phyloP scores from a whole-genome alignment of 805 yeast species.

The Diddensiella transvaalensis region DNA sequence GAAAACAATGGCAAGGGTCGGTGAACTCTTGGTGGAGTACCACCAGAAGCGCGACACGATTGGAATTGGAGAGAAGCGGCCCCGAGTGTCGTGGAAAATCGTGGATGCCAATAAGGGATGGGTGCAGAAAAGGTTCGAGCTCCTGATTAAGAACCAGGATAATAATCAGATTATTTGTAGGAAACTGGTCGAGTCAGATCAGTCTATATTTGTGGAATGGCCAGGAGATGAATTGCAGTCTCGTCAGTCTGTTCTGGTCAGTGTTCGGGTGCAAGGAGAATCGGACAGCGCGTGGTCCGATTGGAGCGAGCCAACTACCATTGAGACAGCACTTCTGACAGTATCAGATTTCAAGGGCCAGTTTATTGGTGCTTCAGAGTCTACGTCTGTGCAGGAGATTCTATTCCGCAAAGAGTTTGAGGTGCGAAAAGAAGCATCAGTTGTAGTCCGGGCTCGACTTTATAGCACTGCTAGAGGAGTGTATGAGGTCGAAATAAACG shows the following conservation, averaged over 20 bases:
- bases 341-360: conserved; percentile 4
- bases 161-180: neutral
- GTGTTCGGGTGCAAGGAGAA: conserved; percentile 6
- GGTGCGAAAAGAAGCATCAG: neutral
- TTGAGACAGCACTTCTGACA: conserved; percentile 6
- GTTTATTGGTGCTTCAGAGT: conserved; percentile 3
- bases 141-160: neutral
- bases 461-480: conserved; percentile 28
- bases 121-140: conserved; percentile 7
- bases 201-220: conserved; percentile 11
- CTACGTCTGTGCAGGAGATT: conserved; percentile 4
- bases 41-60: conserved; percentile 5
- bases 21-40: conserved; percentile 7
- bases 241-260: conserved; percentile 3
- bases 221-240: conserved; percentile 6
- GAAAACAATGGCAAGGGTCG: conserved; percentile 4
- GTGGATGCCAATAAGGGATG: conserved; percentile 6
- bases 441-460: conserved; percentile 9
- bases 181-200: conserved; percentile 1
- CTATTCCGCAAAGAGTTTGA: conserved; percentile 3
- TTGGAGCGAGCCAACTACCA: conserved; percentile 3
- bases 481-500: conserved; percentile 28
- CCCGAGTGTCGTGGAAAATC: conserved; percentile 12
- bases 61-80: conserved; percentile 8
- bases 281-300: conserved; percentile 7